A percentile compares a stretch with the other conserved stretches of the same genome.
Conservation (phyloP, 2,329 filamentous ascomycete species). For the Epichloe uncinata region DNA sequence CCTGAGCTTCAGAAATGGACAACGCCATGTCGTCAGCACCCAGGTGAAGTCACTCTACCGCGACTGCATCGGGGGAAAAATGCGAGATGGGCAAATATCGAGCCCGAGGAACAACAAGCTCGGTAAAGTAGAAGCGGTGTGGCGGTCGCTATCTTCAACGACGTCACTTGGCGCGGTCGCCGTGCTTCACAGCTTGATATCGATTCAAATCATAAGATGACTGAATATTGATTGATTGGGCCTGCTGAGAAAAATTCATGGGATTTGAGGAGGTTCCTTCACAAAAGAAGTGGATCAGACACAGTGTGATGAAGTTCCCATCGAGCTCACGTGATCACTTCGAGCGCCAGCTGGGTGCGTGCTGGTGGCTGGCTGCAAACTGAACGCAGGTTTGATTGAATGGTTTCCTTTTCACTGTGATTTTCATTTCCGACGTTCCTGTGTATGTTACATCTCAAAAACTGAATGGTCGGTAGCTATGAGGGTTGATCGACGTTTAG, state of each 20-base stretch:
- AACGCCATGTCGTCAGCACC: conserved; percentile 20
- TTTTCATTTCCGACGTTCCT: background rate
- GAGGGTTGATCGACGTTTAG: background rate
- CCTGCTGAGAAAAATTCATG: background rate
- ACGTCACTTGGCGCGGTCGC: background rate
- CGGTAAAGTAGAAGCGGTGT: background rate
- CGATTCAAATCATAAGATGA: conserved; percentile 5
- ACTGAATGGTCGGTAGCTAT: too few relatives aligned
- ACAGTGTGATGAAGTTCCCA: background rate
- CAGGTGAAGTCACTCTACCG: conserved; percentile 5
- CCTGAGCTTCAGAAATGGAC: conserved; percentile 35
- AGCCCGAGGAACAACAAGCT: background rate
- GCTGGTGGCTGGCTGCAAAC: too few relatives aligned
- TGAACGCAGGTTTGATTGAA: too few relatives aligned
- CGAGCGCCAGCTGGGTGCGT: background rate
- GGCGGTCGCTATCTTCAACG: background rate
- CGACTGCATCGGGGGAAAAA: conserved; percentile 6
- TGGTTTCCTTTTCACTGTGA: too few relatives aligned
- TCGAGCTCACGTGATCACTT: conserved; percentile 9
- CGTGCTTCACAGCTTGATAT: conserved; percentile 2
- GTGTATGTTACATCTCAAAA: background rate
- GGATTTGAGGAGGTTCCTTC: conserved; percentile 11
- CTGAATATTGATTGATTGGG: background rate
- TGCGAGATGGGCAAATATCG: background rate
- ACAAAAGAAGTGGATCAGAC: conserved; percentile 9